Percentiles rank a stretch among this genome's conserved stretches.
phyloP scores from a whole-genome alignment of 1,139 yeast genomes.

The Candida albicans region DNA sequence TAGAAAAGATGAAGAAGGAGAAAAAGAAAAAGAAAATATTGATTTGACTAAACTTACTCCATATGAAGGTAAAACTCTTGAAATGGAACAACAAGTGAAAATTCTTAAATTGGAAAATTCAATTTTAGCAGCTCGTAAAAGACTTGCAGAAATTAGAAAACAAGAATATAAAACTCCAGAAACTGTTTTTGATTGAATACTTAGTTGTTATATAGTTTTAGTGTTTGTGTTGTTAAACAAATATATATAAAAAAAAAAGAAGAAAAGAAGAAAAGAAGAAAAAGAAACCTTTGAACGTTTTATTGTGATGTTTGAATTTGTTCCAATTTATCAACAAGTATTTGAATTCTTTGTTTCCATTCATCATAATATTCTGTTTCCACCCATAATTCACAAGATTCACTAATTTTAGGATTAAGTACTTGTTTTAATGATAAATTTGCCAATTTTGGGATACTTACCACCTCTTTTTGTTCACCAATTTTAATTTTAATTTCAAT shows the following conservation, averaged over 20 bases:
- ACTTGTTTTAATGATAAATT: constrained; percentile 3
- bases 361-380: constrained; percentile 9
- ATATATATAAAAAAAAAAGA: no score
- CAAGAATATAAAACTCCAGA: constrained; percentile 50
- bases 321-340: constrained; percentile 6
- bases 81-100: constrained; percentile 94
- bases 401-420: constrained; percentile 10
- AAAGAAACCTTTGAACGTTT: no score
- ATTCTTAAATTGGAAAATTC: constrained; percentile 80
- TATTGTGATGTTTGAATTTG: background rate
- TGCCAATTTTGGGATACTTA: background rate
- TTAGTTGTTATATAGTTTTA: no score
- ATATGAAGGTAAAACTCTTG: constrained; percentile 82
- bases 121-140: constrained; percentile 69
- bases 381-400: constrained; percentile 12
- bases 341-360: constrained; percentile 7
- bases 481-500: background rate
- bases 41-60: constrained; percentile 72
- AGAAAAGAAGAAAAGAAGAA: constrained; percentile 47
- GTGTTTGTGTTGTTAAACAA: no score
- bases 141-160: constrained; percentile 82
- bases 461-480: background rate
- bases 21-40: constrained; percentile 37
- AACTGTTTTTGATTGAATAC: no score
- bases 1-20: constrained; percentile 29